A percentile compares a stretch with the other conserved stretches of the same genome.
phyloP scores from a whole-genome alignment of 345 rosid species.

The Mallotus nudiflorus region DNA sequence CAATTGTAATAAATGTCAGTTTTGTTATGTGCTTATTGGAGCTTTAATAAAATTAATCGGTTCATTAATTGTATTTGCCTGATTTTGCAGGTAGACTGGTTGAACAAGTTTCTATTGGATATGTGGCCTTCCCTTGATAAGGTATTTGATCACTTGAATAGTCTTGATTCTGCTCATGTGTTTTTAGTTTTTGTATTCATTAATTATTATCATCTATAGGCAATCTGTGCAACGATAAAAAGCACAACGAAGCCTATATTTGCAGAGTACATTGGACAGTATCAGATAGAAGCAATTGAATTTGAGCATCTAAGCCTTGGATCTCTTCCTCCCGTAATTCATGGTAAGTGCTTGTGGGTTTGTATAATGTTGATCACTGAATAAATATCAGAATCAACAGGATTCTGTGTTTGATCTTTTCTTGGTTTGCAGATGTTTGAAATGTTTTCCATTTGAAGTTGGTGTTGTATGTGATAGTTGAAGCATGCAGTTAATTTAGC shows the following conservation, averaged over 20 bases:
- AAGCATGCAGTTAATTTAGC: too few species aligned
- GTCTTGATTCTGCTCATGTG: conserved; percentile 3
- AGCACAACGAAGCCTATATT: conserved; percentile 51
- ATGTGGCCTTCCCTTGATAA: conserved; percentile 83
- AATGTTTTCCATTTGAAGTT: not conserved
- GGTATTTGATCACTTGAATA: conserved; percentile 36
- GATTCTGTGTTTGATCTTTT: not conserved
- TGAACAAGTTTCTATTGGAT: conserved; percentile 58
- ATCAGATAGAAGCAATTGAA: conserved; percentile 50
- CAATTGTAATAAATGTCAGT: not conserved
- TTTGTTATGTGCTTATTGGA: too few species aligned
- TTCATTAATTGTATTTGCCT: not conserved
- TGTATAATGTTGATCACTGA: not conserved
- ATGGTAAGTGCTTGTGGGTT: conserved; percentile 36
- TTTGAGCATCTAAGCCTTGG: conserved; percentile 61
- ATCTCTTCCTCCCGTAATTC: conserved; percentile 61
- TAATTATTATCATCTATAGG: conserved; percentile 39
- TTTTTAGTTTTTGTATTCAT: not conserved
- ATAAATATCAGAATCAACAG: too few species aligned
- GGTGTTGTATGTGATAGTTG: not conserved
- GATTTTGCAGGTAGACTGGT: conserved; percentile 63
- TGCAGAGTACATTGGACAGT: conserved; percentile 58
- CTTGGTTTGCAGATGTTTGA: not conserved
- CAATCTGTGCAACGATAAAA: conserved; percentile 49
- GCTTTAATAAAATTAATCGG: too few species aligned